phyloP scores from a whole-genome alignment of 306 rosid species.

The Quercus wislizeni region DNA sequence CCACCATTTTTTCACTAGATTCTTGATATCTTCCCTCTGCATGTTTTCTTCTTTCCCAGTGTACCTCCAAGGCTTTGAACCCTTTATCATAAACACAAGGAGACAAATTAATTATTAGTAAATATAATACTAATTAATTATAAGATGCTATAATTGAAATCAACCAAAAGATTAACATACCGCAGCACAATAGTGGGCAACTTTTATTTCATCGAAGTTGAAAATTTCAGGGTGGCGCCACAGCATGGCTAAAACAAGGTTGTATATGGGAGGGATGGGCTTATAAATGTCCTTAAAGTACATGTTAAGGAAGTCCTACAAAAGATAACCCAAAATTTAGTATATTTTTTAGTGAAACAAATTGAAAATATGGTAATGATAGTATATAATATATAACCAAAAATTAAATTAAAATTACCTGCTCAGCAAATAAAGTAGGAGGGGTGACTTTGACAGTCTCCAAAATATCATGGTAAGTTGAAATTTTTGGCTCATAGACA shows the following conservation, averaged over 20 bases:
- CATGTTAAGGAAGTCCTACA: constrained; percentile 67
- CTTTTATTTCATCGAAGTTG: constrained; percentile 42
- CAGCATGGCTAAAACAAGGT: constrained; percentile 56
- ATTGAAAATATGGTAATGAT: not conserved
- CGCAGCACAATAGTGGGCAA: constrained; percentile 68
- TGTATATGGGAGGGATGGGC: constrained; percentile 54
- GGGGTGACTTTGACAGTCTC: constrained; percentile 41
- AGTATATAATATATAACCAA: not conserved
- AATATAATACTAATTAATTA: not conserved
- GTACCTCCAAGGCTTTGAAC: constrained; percentile 14
- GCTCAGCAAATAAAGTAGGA: constrained; percentile 59
- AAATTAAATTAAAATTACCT: constrained; percentile 21
- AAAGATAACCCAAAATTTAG: not conserved
- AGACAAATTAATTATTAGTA: not conserved
- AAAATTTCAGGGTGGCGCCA: constrained; percentile 73
- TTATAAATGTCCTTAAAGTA: constrained; percentile 48
- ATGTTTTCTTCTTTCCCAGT: constrained; percentile 12
- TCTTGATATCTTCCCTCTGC: constrained; percentile 15
- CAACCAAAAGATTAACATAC: constrained; percentile 27
- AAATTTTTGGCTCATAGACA: constrained; percentile 46
- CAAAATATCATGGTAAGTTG: constrained; percentile 42
- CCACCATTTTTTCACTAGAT: constrained; percentile 13
- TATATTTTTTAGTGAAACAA: not conserved
- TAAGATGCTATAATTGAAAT: not conserved
- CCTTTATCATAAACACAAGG: not conserved